A percentile compares a stretch with the other conserved stretches of the same genome.
These are phyloP conservation scores for Pseudogymnoascus sp. DNA, from an alignment of 2,329 filamentous ascomycete species.

Conservation along the genomic window DNA sequence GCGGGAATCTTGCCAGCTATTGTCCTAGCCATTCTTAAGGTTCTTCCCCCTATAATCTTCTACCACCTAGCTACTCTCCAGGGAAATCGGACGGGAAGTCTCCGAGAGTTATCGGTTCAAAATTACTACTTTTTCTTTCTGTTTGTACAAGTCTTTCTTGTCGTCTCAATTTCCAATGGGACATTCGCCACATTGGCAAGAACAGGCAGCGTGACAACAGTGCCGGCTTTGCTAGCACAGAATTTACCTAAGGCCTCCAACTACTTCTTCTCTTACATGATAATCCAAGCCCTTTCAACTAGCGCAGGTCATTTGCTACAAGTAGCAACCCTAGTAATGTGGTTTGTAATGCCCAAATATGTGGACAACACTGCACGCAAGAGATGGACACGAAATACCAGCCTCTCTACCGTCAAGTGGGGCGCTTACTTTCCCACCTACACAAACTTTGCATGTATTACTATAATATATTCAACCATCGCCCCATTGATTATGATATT, in stretches of 20 bases:
- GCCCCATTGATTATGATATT: conserved; percentile 88
- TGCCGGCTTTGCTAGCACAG: conserved; percentile 15
- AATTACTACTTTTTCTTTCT: conserved; percentile 89
- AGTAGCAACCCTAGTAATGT: conserved; percentile 66
- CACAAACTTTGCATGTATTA: conserved; percentile 93
- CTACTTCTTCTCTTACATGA: conserved; percentile 98
- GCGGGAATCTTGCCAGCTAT: conserved; percentile 81
- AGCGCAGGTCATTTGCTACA: conserved; percentile 86
- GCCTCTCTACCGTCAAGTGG: conserved; percentile 72
- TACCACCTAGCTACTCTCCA: conserved; percentile 63
- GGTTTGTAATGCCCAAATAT: conserved; percentile 74
- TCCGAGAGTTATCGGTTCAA: conserved; percentile 76
- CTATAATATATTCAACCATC: conserved; percentile 78
- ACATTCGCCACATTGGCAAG: conserved; percentile 46
- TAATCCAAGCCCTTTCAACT: conserved; percentile 84
- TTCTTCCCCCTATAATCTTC: conserved; percentile 74
- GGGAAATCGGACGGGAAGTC: conserved; percentile 75
- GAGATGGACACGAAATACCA: conserved; percentile 82
- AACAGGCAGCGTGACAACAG: too few relatives aligned
- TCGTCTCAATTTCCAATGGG: conserved; percentile 76
- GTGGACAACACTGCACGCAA: conserved; percentile 72
- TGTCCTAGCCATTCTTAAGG: conserved; percentile 67
- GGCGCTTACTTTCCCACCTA: conserved; percentile 93
- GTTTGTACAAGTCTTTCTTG: conserved; percentile 89
- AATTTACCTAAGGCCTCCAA: conserved; percentile 83